phyloP scores from a whole-genome alignment of 2,329 filamentous ascomycete genomes.

The Sporothrix luriei region DNA sequence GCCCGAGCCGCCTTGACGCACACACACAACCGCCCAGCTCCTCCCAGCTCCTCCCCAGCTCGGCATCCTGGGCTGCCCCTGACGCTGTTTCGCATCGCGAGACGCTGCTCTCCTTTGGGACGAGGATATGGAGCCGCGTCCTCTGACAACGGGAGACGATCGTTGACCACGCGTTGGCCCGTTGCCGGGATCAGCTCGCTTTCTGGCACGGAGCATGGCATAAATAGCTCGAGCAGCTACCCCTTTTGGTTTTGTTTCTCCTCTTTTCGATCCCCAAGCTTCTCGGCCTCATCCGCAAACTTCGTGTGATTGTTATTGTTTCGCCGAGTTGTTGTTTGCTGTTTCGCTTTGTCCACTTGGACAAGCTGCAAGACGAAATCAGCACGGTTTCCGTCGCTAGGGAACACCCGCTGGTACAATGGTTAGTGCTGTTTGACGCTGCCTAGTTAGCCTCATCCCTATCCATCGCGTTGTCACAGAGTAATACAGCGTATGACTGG shows the following conservation, averaged over 20 bases:
- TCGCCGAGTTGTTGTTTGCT: background rate
- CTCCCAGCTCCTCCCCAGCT: background rate
- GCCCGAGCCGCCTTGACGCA: background rate
- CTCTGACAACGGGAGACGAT: background rate
- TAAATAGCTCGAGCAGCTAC: conserved; percentile 12
- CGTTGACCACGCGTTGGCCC: background rate
- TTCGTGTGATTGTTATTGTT: background rate
- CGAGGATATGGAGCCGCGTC: background rate
- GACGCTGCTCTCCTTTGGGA: conserved; percentile 8
- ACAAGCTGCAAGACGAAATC: background rate
- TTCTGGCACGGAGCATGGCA: background rate
- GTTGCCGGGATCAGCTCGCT: background rate
- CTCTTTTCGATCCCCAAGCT: background rate
- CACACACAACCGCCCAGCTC: background rate
- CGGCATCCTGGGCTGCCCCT: background rate
- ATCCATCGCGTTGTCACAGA: too few species aligned
- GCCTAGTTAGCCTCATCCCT: background rate
- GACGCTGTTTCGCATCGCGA: conserved; percentile 20
- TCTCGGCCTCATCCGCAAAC: background rate
- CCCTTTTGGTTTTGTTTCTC: background rate
- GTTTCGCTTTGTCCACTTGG: background rate
- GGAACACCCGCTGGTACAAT: conserved; percentile 11
- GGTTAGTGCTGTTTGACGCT: conserved; percentile 16
- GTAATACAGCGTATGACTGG: too few species aligned
- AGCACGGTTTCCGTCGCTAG: background rate